Evolutionary conservation across 2,329 filamentous ascomycete species (phyloP).

Genomic region (Incumbomyces delicatus): DNA sequence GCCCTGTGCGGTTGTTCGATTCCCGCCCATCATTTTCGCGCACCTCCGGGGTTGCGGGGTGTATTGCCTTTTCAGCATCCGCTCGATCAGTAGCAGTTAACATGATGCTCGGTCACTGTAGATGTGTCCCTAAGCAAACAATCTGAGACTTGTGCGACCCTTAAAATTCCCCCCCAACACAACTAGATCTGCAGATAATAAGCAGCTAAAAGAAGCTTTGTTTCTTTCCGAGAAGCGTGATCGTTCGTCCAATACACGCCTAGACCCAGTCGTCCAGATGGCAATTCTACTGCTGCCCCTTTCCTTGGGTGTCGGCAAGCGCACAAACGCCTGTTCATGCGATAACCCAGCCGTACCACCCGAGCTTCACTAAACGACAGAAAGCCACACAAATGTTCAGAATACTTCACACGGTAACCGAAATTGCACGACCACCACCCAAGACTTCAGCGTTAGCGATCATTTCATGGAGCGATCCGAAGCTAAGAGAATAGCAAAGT

Average conservation of each 20-base stretch:
- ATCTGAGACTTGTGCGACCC: conserved; percentile 7
- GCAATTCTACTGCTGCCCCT: not conserved
- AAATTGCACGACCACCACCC: too few relatives aligned
- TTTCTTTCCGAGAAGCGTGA: not conserved
- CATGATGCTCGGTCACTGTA: conserved; percentile 7
- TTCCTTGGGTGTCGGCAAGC: not conserved
- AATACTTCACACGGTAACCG: not conserved
- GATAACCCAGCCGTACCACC: conserved; percentile 3
- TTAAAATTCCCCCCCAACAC: not conserved
- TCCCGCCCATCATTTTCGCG: not conserved
- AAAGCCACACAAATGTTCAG: not conserved
- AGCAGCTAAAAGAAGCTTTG: not conserved
- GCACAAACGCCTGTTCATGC: conserved; percentile 22
- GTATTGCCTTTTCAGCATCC: conserved; percentile 11
- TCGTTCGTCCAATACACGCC: not conserved
- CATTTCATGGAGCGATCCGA: too few relatives aligned
- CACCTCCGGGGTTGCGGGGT: not conserved
- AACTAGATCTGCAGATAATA: not conserved
- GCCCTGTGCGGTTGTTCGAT: conserved; percentile 5
- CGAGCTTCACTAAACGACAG: not conserved
- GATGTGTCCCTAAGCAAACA: conserved; percentile 6
- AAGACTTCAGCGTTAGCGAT: too few relatives aligned
- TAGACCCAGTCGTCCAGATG: conserved; percentile 1
- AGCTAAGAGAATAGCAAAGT: too few relatives aligned
- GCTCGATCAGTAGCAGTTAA: conserved; percentile 6